These are phyloP conservation scores for Penicillium sp. DNA, from an alignment of 2,329 filamentous ascomycete genomes.

Conservation along the genomic window DNA sequence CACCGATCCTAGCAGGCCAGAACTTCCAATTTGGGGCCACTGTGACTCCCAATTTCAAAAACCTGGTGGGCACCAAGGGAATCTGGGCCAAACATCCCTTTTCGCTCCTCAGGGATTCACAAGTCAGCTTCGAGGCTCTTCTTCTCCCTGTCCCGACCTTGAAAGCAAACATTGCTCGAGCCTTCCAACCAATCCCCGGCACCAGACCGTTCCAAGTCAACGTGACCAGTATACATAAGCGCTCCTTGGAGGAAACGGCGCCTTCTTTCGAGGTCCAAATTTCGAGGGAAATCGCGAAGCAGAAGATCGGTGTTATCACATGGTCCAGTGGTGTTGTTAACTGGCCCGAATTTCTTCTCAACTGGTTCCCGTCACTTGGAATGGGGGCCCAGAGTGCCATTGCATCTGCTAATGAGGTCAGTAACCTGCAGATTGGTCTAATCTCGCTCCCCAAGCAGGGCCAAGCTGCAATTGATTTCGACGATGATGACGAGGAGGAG, in stretches of 20 bases:
- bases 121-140: constrained; percentile 21
- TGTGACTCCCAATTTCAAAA: constrained; percentile 24
- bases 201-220: constrained; percentile 29
- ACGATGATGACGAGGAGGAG: constrained; percentile 20
- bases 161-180: constrained; percentile 24
- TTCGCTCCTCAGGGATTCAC: constrained; percentile 28
- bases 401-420: constrained; percentile 16
- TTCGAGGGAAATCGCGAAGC: constrained; percentile 25
- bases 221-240: constrained; percentile 23
- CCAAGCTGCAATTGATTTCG: constrained; percentile 12
- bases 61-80: constrained; percentile 22
- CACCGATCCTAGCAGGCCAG: constrained; percentile 22
- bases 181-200: constrained; percentile 25
- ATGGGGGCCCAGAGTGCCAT: constrained; percentile 18
- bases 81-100: constrained; percentile 24
- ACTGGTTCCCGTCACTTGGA: constrained; percentile 19
- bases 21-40: constrained; percentile 29
- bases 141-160: constrained; percentile 28
- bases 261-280: constrained; percentile 29
- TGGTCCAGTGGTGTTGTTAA: constrained; percentile 33
- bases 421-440: constrained; percentile 31
- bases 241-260: constrained; percentile 21
- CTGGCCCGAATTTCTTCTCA: constrained; percentile 29
- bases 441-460: constrained; percentile 22
- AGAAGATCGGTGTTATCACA: constrained; percentile 26